Base-by-base conservation (phyloP, 306 rosid species). In the Fragaria ananassa region DNA sequence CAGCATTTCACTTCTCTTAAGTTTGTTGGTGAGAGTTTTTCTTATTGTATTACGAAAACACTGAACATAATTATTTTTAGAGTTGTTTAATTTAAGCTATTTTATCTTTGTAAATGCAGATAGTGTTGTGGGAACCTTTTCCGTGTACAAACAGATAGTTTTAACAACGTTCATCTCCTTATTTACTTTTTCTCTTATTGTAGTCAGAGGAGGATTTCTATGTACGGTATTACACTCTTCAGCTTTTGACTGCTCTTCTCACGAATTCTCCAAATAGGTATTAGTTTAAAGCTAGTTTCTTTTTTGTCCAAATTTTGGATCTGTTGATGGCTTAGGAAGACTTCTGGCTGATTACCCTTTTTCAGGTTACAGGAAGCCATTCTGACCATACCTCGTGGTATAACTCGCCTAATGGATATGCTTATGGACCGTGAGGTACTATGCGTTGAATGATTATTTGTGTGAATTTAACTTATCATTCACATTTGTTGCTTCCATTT, bases 351-450 rank as follows among this genome's bases (percentile, higher is more conserved):
- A 88, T 76, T 78, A 64, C 70, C 74, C 25, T 84, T 42, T 81
- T 83, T 85, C 80, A 91, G 98, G 88, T 89, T 93, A 83, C 97
- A 93, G 94, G 97, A 93, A 90, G 92, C 94, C 68, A 93, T 93
- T 84, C 88, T 93, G 84, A 87, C 96, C 46, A 88, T 88, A 75
- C 98, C 98, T 57, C 91, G 91, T 73, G 96, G 97, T 80, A 91
- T 93, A 79, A 93, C 98, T 74, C 89, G 93, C 78, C 81, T 91
- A 45, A 93, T 93, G 98, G 98, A 93, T 84, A 93, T 93, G 98
- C 97, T 90, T 76, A 91, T 91, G 96, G 98, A 91, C 81, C 97
- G 97, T 18, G 98, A 93, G 98, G 98, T 93, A 87, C 78, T 76
- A 42, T 70, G 62, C 62, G 39, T 34, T 72, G 74, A 29, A 39